Base-by-base conservation (phyloP, 2,329 filamentous ascomycete genomes). In the Ceratocystis variospora region DNA sequence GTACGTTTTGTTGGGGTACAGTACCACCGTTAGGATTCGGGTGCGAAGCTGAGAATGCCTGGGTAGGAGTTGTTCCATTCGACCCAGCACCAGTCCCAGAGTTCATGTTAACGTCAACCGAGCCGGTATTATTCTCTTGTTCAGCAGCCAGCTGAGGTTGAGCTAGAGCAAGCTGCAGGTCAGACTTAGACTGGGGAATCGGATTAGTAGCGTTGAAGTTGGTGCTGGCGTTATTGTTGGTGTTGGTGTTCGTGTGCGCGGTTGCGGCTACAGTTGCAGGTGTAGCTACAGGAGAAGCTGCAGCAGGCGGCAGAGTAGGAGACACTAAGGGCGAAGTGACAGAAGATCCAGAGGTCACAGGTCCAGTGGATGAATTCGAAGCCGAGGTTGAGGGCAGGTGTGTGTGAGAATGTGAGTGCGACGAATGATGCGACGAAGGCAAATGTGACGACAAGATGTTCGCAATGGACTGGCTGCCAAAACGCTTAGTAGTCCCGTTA, bases 401-500 rank as follows among this genome's bases (percentile, higher is more conserved):
- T 15, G 41, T 48, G 44, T 53, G 59, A 17, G 41, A 62, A 44
- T 62, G 59, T 19, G 61, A 48, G 41, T 46, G 61, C 44, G 37
- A 41, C 37, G 62, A 53, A 50, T 64, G 69, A 66, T 65, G 55
- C 37, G 65, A 66, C 50, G 55, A 63, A 31, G 63, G 62, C 46
- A 68, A 31, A 64, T 62, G 61, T 45, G 67, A 66, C 48, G 61
- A 50, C 45, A 68, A 25, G 25, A 64, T 63, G 37, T 61, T 59
- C n/a, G 67, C 63, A 45, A 65, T 37, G 44, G 67, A 61, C 45
- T 62, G 66, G 45, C 65, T 65, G 41, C 65, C 59, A 46, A 66
- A 63, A 25, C 55, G 55, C 45, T 46, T 63, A 8, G 57, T 15
- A 28, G 66, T 41, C 17, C 59, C 79, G 69, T 81, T 80, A 68